A percentile compares a stretch with the other conserved stretches of the same genome.
phyloP scores from a whole-genome alignment of 805 yeast species.

The Wickerhamomyces sydowiorum region DNA sequence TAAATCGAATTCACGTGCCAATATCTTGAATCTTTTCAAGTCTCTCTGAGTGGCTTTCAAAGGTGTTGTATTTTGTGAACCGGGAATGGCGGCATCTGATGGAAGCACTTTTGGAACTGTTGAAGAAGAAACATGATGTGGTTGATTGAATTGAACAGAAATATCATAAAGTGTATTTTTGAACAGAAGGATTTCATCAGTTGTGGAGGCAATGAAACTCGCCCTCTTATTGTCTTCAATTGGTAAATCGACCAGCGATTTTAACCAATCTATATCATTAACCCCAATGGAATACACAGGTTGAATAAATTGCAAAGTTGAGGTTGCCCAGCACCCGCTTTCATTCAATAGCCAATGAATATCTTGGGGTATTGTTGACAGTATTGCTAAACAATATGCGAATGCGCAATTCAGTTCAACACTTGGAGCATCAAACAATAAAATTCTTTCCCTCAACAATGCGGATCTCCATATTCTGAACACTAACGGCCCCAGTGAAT shows the following conservation, averaged over 20 bases:
- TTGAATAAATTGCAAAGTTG: conserved; percentile 26
- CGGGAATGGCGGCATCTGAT: conserved; percentile 8
- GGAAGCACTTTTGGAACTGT: conserved; percentile 8
- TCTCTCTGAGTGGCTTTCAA: conserved; percentile 32
- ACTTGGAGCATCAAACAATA: conserved; percentile 35
- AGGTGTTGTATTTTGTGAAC: conserved; percentile 2
- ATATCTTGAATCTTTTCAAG: conserved; percentile 26
- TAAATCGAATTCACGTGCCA: conserved; percentile 18
- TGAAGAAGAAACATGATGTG: background rate
- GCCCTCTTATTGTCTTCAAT: conserved; percentile 6
- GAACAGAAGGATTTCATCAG: conserved; percentile 59
- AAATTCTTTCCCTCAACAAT: conserved; percentile 48
- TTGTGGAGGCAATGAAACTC: conserved; percentile 55
- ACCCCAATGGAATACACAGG: conserved; percentile 64
- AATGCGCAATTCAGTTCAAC: conserved; percentile 40
- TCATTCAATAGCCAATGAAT: conserved; percentile 30
- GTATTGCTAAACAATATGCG: conserved; percentile 50
- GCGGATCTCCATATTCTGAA: conserved; percentile 62
- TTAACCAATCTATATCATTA: conserved; percentile 42
- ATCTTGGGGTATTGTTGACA: conserved; percentile 62
- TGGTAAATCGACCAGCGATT: conserved; percentile 8
- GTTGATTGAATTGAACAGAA: conserved; percentile 22
- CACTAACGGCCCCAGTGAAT: conserved; percentile 56
- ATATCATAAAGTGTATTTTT: conserved; percentile 47
- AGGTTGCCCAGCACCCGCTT: conserved; percentile 15